These are phyloP conservation scores for Irpex sp. DNA, from an alignment of 1,284 basidiomycete species.

Conservation along the genomic window DNA sequence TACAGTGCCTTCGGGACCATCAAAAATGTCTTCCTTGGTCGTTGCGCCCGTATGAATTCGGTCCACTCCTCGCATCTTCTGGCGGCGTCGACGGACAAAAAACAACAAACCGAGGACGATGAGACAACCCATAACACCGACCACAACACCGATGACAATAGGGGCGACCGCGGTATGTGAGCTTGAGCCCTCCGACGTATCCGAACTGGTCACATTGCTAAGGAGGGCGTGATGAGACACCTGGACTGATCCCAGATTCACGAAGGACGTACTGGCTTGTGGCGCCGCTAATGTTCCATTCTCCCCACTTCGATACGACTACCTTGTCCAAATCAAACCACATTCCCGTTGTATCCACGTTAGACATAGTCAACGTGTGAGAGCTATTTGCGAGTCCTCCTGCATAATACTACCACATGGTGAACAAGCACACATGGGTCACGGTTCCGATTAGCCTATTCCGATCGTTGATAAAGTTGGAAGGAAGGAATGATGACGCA, in stretches of 20 bases:
- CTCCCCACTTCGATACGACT: conserved; percentile 5
- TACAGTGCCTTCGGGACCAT: not conserved
- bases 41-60: not conserved
- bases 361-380: not conserved
- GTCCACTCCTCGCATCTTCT: not conserved
- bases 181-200: not conserved
- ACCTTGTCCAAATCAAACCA: conserved; percentile 11
- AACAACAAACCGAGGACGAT: not conserved
- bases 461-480: not conserved
- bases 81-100: conserved; percentile 4
- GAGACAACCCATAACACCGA: not conserved
- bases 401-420: not conserved
- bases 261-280: not conserved
- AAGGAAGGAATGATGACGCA: not conserved
- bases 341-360: not conserved
- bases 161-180: not conserved
- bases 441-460: not conserved
- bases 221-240: not conserved
- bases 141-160: conserved; percentile 2
- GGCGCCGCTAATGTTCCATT: not conserved
- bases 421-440: not conserved
- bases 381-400: not conserved
- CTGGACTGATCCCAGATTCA: not conserved
- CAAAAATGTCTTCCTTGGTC: not conserved
- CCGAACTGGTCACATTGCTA: not conserved